phyloP scores from a whole-genome alignment of 768 basidiomycete genomes.

The Suillus luteus region DNA sequence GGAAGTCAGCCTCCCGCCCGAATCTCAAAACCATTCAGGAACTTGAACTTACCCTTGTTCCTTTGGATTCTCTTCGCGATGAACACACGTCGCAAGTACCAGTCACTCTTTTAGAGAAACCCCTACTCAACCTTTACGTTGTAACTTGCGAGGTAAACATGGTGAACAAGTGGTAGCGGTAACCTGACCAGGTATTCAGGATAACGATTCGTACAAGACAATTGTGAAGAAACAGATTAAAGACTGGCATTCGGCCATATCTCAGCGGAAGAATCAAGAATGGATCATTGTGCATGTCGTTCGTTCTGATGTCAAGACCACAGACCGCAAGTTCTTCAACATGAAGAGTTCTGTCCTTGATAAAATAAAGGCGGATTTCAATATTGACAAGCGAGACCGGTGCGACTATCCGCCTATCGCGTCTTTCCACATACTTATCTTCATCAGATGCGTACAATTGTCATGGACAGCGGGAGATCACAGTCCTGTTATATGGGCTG shows the following conservation, averaged over 20 bases:
- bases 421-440: conserved; percentile 10
- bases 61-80: conserved; percentile 67
- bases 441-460: conserved; percentile 76
- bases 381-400: conserved; percentile 86
- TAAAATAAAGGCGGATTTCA: conserved; percentile 92
- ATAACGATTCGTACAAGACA: conserved; percentile 73
- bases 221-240: conserved; percentile 84
- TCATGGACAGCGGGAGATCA: conserved; percentile 71
- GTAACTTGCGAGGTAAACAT: conserved; percentile 80
- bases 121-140: conserved; percentile 84
- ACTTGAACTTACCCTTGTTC: conserved; percentile 73
- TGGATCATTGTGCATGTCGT: conserved; percentile 92
- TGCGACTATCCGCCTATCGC: conserved; percentile 27
- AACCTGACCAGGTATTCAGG: conserved; percentile 38
- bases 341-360: conserved; percentile 85
- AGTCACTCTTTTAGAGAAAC: conserved; percentile 78
- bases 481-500: conserved; percentile 84
- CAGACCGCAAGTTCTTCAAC: conserved; percentile 73
- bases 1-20: conserved; percentile 76
- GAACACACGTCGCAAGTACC: conserved; percentile 78
- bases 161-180: conserved; percentile 18
- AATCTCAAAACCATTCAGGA: conserved; percentile 87
- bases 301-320: conserved; percentile 63
- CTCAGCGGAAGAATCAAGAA: conserved; percentile 80
- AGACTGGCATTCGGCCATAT: conserved; percentile 80